These are phyloP conservation scores for Papiliotrema fonsecae DNA, from an alignment of 1,284 basidiomycete genomes.

Conservation along the genomic window DNA sequence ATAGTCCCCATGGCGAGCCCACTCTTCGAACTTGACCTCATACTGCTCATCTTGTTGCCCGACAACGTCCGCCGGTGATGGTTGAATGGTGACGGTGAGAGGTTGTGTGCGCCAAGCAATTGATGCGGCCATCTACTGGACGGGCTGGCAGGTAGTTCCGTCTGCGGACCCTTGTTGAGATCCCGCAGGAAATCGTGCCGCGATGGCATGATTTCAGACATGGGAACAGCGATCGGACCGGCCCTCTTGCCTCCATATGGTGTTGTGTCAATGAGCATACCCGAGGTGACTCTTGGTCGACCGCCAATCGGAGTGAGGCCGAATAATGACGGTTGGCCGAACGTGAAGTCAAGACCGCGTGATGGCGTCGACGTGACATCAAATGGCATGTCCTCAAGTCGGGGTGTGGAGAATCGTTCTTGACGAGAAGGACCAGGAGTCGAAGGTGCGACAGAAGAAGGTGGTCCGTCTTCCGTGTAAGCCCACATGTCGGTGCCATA, in stretches of 20 bases:
- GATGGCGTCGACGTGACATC: conserved; percentile 45
- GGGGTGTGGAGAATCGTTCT: conserved; percentile 36
- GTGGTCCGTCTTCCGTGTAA: conserved; percentile 25
- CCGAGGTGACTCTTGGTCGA: conserved; percentile 27
- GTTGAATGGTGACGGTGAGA: conserved; percentile 32
- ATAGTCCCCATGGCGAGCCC: conserved; percentile 15
- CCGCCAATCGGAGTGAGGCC: conserved; percentile 38
- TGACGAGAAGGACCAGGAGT: conserved; percentile 34
- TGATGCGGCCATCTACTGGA: conserved; percentile 20
- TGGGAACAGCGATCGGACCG: conserved; percentile 7
- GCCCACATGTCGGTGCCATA: conserved; percentile 40
- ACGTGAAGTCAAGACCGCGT: conserved; percentile 41
- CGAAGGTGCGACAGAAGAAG: conserved; percentile 32
- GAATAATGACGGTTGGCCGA: conserved; percentile 37
- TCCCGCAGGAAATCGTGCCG: conserved; percentile 39
- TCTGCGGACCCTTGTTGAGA: conserved; percentile 18
- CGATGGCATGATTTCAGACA: conserved; percentile 16
- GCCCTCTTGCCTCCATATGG: not conserved
- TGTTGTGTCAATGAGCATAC: conserved; percentile 20
- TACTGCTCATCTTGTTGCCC: conserved; percentile 27
- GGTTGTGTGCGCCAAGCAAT: conserved; percentile 22
- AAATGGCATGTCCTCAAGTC: conserved; percentile 37
- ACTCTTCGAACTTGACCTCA: conserved; percentile 30
- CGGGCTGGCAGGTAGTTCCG: conserved; percentile 11
- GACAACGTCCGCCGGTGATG: conserved; percentile 24